phyloP scores from a whole-genome alignment of 352 stramenopile genomes.

The Paralagenidium karlingii region DNA sequence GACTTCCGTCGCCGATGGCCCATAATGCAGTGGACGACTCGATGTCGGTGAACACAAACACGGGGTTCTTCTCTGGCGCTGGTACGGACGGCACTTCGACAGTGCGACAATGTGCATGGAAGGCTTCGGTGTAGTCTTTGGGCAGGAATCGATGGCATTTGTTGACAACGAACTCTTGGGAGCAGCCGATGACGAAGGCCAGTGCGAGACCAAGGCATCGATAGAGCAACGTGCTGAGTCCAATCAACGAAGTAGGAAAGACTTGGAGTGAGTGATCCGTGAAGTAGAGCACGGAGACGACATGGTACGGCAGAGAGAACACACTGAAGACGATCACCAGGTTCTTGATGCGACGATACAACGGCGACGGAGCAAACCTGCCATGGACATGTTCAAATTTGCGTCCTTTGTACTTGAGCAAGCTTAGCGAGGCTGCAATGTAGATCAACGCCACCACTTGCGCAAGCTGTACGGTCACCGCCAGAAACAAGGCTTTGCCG shows the following conservation, averaged over 20 bases:
- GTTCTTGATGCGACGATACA: conserved; percentile 37
- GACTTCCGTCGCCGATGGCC: conserved; percentile 13
- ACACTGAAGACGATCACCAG: conserved; percentile 19
- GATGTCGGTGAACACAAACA: conserved; percentile 57
- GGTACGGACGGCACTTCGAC: conserved; percentile 7
- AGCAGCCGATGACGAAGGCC: conserved; percentile 27
- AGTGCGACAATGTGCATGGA: conserved; percentile 22
- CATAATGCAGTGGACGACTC: conserved; percentile 42
- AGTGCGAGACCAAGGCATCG: conserved; percentile 22
- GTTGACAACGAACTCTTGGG: conserved; percentile 26
- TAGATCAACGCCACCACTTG: conserved; percentile 24
- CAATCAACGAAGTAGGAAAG: conserved; percentile 19
- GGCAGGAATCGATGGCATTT: conserved; percentile 21
- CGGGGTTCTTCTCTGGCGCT: conserved; percentile 19
- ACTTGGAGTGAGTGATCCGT: conserved; percentile 16
- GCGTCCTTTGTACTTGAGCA: conserved; percentile 23
- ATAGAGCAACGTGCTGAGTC: conserved; percentile 24
- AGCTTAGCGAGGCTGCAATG: conserved; percentile 20
- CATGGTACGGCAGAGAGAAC: conserved; percentile 46
- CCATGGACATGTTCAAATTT: conserved; percentile 42
- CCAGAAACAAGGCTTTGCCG: conserved; percentile 25
- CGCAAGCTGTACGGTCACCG: conserved; percentile 24
- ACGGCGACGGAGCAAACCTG: conserved; percentile 24
- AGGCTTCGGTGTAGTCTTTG: conserved; percentile 26
- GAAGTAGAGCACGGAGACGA: conserved; percentile 22